Percentiles rank a stretch among this genome's conserved stretches.
Evolutionary conservation across 306 rosid species (phyloP).

Genomic region (Medicago arabica): DNA sequence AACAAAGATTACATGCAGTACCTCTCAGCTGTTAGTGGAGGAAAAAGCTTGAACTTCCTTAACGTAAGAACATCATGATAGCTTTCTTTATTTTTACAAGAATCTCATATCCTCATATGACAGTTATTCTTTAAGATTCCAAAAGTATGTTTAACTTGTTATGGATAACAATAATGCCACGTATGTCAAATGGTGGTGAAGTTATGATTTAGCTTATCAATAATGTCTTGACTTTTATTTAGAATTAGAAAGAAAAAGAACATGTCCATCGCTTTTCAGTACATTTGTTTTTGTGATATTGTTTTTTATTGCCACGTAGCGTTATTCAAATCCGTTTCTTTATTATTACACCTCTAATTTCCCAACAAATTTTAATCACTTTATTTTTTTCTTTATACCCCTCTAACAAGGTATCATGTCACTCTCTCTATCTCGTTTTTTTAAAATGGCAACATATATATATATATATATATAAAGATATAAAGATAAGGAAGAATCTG

Average conservation of each 20-base stretch:
- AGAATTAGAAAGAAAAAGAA: slow-evolving; percentile 24
- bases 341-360: no score
- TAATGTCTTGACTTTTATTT: slow-evolving; percentile 32
- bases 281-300: slow-evolving; percentile 41
- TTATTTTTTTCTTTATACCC: no score
- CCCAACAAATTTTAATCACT: no score
- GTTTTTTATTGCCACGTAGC: background rate
- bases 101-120: slow-evolving; percentile 22
- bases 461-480: no score
- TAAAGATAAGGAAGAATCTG: no score
- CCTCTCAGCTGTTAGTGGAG: slow-evolving; percentile 69
- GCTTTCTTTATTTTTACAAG: background rate
- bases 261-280: slow-evolving; percentile 35
- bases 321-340: slow-evolving; percentile 4
- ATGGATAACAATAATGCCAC: slow-evolving; percentile 46
- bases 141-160: slow-evolving; percentile 37
- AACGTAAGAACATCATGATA: slow-evolving; percentile 43
- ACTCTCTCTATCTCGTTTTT: no score
- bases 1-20: slow-evolving; percentile 46
- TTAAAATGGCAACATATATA: no score
- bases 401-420: no score
- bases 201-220: slow-evolving; percentile 39
- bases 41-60: slow-evolving; percentile 57
- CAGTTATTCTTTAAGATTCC: slow-evolving; percentile 42
- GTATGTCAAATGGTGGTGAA: slow-evolving; percentile 24